A percentile compares a stretch with the other conserved stretches of the same genome.
phyloP scores from a whole-genome alignment of 169 alveolate genomes.

The Plasmodium sp. region DNA sequence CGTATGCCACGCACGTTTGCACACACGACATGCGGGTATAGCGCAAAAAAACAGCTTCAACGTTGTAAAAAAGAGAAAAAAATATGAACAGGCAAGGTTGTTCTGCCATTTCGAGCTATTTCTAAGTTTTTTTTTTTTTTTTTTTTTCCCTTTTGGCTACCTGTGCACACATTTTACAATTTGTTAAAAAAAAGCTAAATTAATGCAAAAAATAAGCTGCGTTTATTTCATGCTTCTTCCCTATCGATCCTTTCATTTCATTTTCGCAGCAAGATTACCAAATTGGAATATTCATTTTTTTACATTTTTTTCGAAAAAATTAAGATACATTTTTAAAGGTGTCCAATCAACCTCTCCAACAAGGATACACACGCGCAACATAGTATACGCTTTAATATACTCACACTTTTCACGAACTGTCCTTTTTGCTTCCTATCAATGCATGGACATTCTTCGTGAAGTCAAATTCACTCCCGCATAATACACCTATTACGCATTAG shows the following conservation, averaged over 20 bases:
- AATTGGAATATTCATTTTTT: conserved; percentile 1
- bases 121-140: conserved; percentile 9
- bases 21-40: not conserved
- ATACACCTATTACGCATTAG: not conserved
- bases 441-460: not conserved
- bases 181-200: conserved; percentile 2
- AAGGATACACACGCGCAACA: not conserved
- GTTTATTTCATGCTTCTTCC: not conserved
- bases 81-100: conserved; percentile 25
- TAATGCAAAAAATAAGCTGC: not conserved
- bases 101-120: conserved; percentile 18
- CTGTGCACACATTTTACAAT: conserved; percentile 8
- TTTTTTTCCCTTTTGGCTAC: conserved; percentile 28
- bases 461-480: not conserved
- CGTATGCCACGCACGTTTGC: not conserved
- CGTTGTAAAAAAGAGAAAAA: conserved; percentile 23
- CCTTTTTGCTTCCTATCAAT: not conserved
- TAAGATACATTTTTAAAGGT: conserved; percentile 12
- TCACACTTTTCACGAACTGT: not conserved
- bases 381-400: not conserved
- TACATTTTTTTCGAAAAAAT: conserved; percentile 28
- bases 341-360: not conserved
- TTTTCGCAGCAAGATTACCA: conserved; percentile 1
- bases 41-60: not conserved
- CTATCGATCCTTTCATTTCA: not conserved